A percentile compares a stretch with the other conserved stretches of the same genome.
These are phyloP conservation scores for Capsicum pubescens DNA, from an alignment of 257 asterid genomes.

Conservation along the genomic window DNA sequence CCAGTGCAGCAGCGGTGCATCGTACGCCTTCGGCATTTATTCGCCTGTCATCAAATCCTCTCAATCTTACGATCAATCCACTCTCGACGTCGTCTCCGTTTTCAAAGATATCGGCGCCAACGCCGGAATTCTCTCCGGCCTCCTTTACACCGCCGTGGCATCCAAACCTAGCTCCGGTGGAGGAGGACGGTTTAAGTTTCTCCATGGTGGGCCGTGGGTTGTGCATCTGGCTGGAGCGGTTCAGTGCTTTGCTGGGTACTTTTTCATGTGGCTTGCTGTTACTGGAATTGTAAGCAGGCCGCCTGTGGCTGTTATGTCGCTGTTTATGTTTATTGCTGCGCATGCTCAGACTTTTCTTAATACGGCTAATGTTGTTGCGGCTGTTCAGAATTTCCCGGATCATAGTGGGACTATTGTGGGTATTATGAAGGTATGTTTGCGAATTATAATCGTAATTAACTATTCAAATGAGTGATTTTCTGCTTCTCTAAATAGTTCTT, in stretches of 20 bases:
- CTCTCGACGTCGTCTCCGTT: conserved; percentile 74
- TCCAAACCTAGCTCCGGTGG: background rate
- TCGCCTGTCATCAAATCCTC: conserved; percentile 69
- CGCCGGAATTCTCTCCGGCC: conserved; percentile 78
- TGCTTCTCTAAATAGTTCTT: no score
- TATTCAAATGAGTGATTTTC: background rate
- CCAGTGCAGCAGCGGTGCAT: conserved; percentile 87
- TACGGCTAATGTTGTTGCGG: conserved; percentile 87
- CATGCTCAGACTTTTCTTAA: conserved; percentile 93
- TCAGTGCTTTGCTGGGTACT: conserved; percentile 87
- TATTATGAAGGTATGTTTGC: conserved; percentile 81
- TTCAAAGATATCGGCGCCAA: conserved; percentile 93
- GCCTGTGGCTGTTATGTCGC: conserved; percentile 57
- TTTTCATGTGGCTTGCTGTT: conserved; percentile 84
- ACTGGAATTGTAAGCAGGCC: conserved; percentile 67
- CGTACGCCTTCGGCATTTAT: conserved; percentile 90
- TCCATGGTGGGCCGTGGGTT: conserved; percentile 68
- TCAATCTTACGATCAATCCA: conserved; percentile 78
- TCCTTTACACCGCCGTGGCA: conserved; percentile 64
- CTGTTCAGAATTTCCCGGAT: conserved; percentile 75
- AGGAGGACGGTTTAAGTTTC: background rate
- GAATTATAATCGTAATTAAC: background rate
- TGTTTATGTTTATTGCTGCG: conserved; percentile 88
- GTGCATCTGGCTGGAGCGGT: conserved; percentile 70
- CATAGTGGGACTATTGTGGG: conserved; percentile 89